Evolutionary conservation across 2,329 filamentous ascomycete species (phyloP).

Genomic region (Xylaria sp.): DNA sequence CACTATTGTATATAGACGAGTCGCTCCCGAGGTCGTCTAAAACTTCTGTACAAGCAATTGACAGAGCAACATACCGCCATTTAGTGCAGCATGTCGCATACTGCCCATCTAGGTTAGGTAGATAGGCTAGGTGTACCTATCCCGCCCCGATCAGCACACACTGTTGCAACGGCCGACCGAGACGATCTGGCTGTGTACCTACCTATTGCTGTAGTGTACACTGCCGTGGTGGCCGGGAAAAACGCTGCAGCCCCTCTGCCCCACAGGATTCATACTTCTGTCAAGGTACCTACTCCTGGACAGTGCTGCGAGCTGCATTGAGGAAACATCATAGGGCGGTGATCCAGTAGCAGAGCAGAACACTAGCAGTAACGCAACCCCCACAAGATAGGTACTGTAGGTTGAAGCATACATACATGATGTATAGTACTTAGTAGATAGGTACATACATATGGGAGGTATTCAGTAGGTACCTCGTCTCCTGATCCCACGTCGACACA

Average conservation of each 20-base stretch:
- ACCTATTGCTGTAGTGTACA: neutral
- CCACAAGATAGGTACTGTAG: constrained; percentile 9
- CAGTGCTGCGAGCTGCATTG: constrained; percentile 11
- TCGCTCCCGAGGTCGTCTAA: neutral
- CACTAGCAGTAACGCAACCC: neutral
- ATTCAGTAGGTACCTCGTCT: neutral
- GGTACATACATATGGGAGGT: neutral
- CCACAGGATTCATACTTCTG: constrained; percentile 14
- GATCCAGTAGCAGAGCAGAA: constrained; percentile 6
- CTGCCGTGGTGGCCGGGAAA: constrained; percentile 30
- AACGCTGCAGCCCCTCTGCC: constrained; percentile 22
- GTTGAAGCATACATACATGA: neutral
- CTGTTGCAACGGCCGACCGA: constrained; percentile 21
- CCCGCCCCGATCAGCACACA: neutral
- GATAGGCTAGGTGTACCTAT: neutral
- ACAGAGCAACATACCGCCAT: constrained; percentile 1
- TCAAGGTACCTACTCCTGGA: no score
- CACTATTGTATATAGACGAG: neutral
- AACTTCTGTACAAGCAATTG: neutral
- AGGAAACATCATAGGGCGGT: constrained; percentile 14
- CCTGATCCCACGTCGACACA: constrained; percentile 28
- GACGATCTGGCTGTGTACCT: constrained; percentile 13
- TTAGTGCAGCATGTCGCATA: neutral
- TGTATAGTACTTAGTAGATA: neutral
- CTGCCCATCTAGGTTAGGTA: neutral